Base-by-base conservation (phyloP, 2,329 filamentous ascomycete genomes). In the Herpotrichia juniperi region DNA sequence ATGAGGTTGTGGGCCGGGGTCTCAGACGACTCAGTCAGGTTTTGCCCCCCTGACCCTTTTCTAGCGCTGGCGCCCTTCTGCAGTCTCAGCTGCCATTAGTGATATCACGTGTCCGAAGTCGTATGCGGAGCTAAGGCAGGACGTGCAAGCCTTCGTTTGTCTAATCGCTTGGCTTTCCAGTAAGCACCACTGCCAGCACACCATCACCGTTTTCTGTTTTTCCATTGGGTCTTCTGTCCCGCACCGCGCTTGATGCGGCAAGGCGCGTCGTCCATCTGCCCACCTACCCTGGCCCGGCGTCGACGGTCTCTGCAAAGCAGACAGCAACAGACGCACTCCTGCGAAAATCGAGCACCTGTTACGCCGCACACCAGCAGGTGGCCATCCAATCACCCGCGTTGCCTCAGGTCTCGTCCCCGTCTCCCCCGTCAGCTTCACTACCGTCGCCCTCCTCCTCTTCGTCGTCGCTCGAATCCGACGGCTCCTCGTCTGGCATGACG, bases 401-500 rank as follows among this genome's bases (percentile, higher is more conserved):
- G 42, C 30, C 17, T 49, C 52, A 60, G 28, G 32, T 24, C 30
- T 53, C 56, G 46, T 52, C 39, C 3, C 32, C 40, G 16, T 52
- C 56, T 26, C 24, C 53, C 43, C 31, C 53, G 25, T 48, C 57
- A 19, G 14, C 48, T 37, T 46, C 42, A 34, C 53, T 54, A 43
- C 50, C 47, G 26, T 53, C 56, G 46, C 54, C 48, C 28, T 42
- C 42, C 32, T 43, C 35, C 30, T 63, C 57, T 26, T 48, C 54
- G 28, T 53, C 58, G n/a, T 63, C 65, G 46, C 63, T 64, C 48
- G 62, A 64, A 34, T 62, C 66, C 39, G 66, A 69, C 22, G 62
- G 55, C 32, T 69, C 65, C 26, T 74, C 72, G 62, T 81, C 78
- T 26, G 78, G 79, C 76, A 79, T 79, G 34, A 80, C 77, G 24